These are phyloP conservation scores for Tinospora cordifolia DNA, from an alignment of 164 flowering plant species.

Conservation along the genomic window DNA sequence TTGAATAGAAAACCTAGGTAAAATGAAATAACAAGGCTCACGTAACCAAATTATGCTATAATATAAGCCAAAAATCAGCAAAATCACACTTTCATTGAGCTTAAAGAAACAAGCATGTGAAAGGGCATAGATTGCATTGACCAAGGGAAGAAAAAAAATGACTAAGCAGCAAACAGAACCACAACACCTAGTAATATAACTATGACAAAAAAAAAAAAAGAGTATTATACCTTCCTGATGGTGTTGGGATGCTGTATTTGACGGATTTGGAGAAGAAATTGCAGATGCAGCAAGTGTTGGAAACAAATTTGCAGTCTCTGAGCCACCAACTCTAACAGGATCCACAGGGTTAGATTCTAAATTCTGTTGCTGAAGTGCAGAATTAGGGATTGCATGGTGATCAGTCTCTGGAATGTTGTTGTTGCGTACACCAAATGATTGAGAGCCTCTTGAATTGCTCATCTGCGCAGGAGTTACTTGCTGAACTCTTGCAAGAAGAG, in stretches of 20 bases:
- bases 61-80: too few species aligned
- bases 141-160: not conserved
- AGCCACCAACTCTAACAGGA: constrained; percentile 26
- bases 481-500: constrained; percentile 63
- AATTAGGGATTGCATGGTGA: constrained; percentile 19
- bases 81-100: not conserved
- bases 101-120: not conserved
- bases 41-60: too few species aligned
- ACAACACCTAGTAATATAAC: not conserved
- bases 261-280: constrained; percentile 3
- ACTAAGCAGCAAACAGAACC: not conserved
- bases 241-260: constrained; percentile 3
- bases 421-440: constrained; percentile 26
- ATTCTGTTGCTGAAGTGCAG: constrained; percentile 31
- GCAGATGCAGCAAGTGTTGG: constrained; percentile 5
- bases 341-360: constrained; percentile 10
- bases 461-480: constrained; percentile 32
- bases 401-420: constrained; percentile 19
- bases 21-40: too few species aligned
- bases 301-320: not conserved
- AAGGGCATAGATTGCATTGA: not conserved
- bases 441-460: constrained; percentile 32
- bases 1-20: too few species aligned
- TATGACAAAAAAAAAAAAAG: not conserved
- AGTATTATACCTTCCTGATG: constrained; percentile 16